Evolutionary conservation across 768 basidiomycete species (phyloP).

Genomic region (Panaeolus papilionaceus): DNA sequence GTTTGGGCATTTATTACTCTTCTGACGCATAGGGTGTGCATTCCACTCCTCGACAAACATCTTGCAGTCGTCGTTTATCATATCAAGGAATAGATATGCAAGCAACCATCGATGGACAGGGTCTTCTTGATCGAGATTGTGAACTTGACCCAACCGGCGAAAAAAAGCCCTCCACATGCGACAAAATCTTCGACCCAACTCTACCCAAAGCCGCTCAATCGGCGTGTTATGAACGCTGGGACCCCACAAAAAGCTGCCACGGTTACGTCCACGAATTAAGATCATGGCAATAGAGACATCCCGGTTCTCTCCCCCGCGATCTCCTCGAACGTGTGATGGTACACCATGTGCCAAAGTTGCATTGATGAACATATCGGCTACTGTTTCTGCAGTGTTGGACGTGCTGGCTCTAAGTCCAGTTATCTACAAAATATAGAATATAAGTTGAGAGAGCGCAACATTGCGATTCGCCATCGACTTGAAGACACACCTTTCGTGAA

Average conservation of each 20-base stretch:
- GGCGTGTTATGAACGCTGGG: slow-evolving; percentile 47
- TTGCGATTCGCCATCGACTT: too few relatives aligned
- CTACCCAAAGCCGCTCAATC: slow-evolving; percentile 53
- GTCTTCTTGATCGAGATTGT: too few relatives aligned
- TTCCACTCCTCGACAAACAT: too few relatives aligned
- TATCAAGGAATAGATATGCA: too few relatives aligned
- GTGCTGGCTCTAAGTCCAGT: slow-evolving; percentile 37
- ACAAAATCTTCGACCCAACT: slow-evolving; percentile 46
- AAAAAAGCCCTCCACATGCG: slow-evolving; percentile 29
- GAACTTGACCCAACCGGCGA: too few relatives aligned
- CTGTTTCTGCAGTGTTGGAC: slow-evolving; percentile 41
- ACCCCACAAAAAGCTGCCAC: slow-evolving; percentile 42
- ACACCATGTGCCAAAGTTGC: slow-evolving; percentile 29
- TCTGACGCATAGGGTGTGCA: slow-evolving; percentile 9
- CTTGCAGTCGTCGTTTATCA: too few relatives aligned
- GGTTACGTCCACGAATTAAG: slow-evolving; percentile 21
- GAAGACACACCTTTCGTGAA: slow-evolving; percentile 19
- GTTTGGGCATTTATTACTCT: slow-evolving; percentile 15
- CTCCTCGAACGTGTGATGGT: slow-evolving; percentile 36
- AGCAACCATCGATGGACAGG: too few relatives aligned
- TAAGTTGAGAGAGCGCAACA: too few relatives aligned
- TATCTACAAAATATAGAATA: slow-evolving; percentile 20
- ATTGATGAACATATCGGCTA: slow-evolving; percentile 35
- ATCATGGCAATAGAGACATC: slow-evolving; percentile 30
- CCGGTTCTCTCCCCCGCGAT: slow-evolving; percentile 40